These are phyloP conservation scores for Globisporangium camurandrum DNA, from an alignment of 352 stramenopile genomes.

Conservation along the genomic window DNA sequence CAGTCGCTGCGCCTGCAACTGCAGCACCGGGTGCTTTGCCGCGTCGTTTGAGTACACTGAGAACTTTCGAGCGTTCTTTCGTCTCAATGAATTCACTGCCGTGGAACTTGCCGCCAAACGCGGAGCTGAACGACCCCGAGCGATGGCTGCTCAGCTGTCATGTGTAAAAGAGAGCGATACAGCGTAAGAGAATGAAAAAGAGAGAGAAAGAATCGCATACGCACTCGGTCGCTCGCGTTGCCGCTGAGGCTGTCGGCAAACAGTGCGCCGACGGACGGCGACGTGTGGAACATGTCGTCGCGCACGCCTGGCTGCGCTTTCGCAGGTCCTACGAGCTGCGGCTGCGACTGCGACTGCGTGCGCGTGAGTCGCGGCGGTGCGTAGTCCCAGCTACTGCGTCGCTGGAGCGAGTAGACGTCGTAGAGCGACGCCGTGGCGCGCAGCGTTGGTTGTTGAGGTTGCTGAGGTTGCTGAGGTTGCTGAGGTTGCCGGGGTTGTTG, in stretches of 20 bases:
- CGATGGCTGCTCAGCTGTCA: too few species aligned
- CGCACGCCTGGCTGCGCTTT: slow-evolving; percentile 1
- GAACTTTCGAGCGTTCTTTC: slow-evolving; percentile 63
- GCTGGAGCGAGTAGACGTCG: slow-evolving; percentile 58
- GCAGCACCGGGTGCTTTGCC: slow-evolving; percentile 22
- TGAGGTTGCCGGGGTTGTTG: too few species aligned
- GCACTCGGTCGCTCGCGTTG: slow-evolving; percentile 10
- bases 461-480: too few species aligned
- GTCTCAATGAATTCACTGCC: slow-evolving; percentile 77
- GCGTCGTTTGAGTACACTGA: slow-evolving; percentile 68
- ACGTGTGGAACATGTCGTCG: slow-evolving; percentile 15
- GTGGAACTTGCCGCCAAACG: slow-evolving; percentile 67
- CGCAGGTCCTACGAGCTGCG: not conserved
- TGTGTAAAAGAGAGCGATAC: not conserved
- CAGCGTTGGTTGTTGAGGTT: not conserved
- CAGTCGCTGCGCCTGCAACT: too few species aligned
- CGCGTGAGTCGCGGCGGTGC: slow-evolving; percentile 17
- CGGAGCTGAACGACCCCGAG: slow-evolving; percentile 28
- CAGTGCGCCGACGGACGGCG: slow-evolving; percentile 7
- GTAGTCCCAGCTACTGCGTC: not conserved
- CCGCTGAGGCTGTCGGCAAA: not conserved
- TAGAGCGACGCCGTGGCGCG: slow-evolving; percentile 32
- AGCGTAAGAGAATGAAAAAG: too few species aligned
- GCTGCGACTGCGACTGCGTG: slow-evolving; percentile 18
- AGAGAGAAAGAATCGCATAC: not conserved